Conservation (phyloP, 129 eudicot genomes). For the Gnaphalium uliginosum region DNA sequence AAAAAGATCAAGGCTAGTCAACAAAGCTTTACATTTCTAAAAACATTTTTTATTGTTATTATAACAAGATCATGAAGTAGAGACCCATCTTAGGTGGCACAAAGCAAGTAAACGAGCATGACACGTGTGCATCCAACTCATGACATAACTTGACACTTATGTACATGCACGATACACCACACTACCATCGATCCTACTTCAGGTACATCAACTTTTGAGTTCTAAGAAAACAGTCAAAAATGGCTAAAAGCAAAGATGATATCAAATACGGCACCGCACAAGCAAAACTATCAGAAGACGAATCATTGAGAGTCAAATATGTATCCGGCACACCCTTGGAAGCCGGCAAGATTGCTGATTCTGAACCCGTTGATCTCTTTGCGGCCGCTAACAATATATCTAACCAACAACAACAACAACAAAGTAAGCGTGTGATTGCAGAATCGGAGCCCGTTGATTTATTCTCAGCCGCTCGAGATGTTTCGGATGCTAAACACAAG, state of each 20-base stretch:
- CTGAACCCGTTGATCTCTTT: constrained; percentile 52
- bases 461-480: constrained; percentile 27
- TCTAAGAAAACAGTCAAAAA: background rate
- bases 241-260: constrained; percentile 57
- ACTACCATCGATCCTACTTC: background rate
- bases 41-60: too few relatives aligned
- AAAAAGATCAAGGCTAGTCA: too few relatives aligned
- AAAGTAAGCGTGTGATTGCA: constrained; percentile 32
- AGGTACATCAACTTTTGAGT: background rate
- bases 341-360: constrained; percentile 55
- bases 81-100: background rate
- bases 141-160: background rate
- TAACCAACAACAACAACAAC: constrained; percentile 25
- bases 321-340: constrained; percentile 54
- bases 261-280: constrained; percentile 47
- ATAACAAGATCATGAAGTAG: too few relatives aligned
- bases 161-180: background rate
- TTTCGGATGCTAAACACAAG: background rate
- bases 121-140: background rate
- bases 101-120: background rate
- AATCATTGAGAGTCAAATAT: constrained; percentile 38
- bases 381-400: constrained; percentile 43
- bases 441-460: constrained; percentile 46
- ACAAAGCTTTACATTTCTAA: too few relatives aligned
- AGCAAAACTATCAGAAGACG: constrained; percentile 50